Percentiles rank a stretch among this genome's conserved stretches.
Conservation (phyloP, 176 grass and related monocot genomes). For the Sorghum bicolor region DNA sequence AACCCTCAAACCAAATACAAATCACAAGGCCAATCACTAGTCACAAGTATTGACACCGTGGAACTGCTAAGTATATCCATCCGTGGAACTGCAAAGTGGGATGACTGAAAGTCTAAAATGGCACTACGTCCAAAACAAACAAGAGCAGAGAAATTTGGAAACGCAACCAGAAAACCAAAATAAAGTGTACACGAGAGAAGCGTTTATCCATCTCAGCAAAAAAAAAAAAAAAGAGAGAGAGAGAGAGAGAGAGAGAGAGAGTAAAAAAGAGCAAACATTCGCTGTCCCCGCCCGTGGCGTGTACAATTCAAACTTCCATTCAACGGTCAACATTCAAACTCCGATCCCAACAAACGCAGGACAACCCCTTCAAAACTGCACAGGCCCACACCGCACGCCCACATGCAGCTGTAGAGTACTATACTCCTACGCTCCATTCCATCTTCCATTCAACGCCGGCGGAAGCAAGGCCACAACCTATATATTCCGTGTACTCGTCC, state of each 20-base stretch:
- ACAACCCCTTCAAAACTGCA: background rate
- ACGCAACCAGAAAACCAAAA: background rate
- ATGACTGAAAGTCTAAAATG: background rate
- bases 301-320: conserved; percentile 50
- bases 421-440: background rate
- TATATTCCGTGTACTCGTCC: background rate
- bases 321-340: conserved; percentile 83
- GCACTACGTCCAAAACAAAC: background rate
- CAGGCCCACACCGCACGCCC: background rate
- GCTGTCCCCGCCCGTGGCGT: background rate
- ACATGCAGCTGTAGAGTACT: background rate
- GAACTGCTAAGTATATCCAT: too few relatives aligned
- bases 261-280: background rate
- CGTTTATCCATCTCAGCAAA: background rate
- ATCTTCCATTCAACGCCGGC: conserved; percentile 14
- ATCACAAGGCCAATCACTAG: background rate
- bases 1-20: background rate
- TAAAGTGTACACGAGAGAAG: background rate
- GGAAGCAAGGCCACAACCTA: conserved; percentile 32
- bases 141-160: background rate
- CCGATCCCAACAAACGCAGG: conserved; percentile 26
- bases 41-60: too few relatives aligned
- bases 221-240: too few relatives aligned
- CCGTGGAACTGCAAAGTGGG: background rate
- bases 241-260: too few relatives aligned